These are phyloP conservation scores for Blepharisma undulans DNA, from an alignment of 169 alveolate species.

Conservation along the genomic window DNA sequence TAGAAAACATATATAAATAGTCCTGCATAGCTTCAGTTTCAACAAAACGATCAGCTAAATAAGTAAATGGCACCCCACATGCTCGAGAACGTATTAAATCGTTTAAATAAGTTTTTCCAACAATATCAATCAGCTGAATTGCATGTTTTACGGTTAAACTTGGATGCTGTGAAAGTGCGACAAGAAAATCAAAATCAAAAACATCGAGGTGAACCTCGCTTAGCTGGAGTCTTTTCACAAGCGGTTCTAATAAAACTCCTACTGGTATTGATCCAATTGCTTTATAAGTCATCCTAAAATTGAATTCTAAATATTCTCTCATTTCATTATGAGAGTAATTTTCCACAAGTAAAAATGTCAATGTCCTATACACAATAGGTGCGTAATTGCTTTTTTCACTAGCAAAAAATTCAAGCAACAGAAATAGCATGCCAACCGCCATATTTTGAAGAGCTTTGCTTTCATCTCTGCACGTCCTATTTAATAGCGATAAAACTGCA, in stretches of 20 bases:
- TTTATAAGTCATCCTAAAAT: constrained; percentile 66
- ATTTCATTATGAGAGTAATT: constrained; percentile 70
- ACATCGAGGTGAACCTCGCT: constrained; percentile 60
- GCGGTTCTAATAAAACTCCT: constrained; percentile 80
- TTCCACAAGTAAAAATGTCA: constrained; percentile 83
- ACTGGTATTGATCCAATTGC: constrained; percentile 77
- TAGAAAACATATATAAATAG: constrained; percentile 59
- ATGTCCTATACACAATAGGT: constrained; percentile 78
- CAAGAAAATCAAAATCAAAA: constrained; percentile 79
- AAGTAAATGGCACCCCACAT: constrained; percentile 56
- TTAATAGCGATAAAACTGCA: constrained; percentile 61
- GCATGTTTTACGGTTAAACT: constrained; percentile 56
- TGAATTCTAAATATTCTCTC: constrained; percentile 75
- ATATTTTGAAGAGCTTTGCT: constrained; percentile 53
- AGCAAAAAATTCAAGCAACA: constrained; percentile 66
- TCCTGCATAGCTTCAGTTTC: constrained; percentile 59
- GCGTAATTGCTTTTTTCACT: constrained; percentile 74
- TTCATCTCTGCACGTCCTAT: constrained; percentile 74
- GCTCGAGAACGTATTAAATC: constrained; percentile 61
- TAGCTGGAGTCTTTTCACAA: constrained; percentile 72
- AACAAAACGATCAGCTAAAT: constrained; percentile 52
- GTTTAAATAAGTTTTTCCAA: constrained; percentile 77
- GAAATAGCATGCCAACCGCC: constrained; percentile 69
- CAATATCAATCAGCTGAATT: constrained; percentile 64
- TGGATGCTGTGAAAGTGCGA: constrained; percentile 70